Evolutionary conservation across 495 filamentous ascomycete genomes (phyloP), one percentile per base, ranked within the genome.

Genomic region (Aspergillus heteromorphus): DNA sequence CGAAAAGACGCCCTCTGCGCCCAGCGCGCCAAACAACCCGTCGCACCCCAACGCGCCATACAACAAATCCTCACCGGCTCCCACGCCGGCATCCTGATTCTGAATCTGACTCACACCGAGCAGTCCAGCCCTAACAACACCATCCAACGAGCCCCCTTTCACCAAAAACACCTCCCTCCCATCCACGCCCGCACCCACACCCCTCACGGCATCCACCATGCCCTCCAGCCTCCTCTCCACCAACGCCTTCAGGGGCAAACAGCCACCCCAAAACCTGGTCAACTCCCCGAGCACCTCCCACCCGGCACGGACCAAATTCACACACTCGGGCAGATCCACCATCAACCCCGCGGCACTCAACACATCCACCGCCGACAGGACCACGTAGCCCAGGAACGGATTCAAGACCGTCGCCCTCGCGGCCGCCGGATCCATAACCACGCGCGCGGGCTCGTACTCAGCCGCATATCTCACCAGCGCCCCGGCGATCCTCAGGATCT

Each of bases 291-390:
- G 54, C 2, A 62, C 61, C 6, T 77, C 74, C 8, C 79, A 68
- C 0, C 72, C 70, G 25, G 73, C 73, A 41, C 64, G 65, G 43
- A 78, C 76, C 47, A 80, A 66, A 6, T 71, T 66, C 45, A 80
- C 76, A 57, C 77, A 66, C 40, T 74, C 67, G 1, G 63, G 56
- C n/a, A 76, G 40, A 19, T 74, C 71, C 2, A 61, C 50, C 2
- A 63, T 58, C 29, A 62, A 58, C 6, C 65, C 71, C 9, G 57
- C 74, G 1, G 73, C 66, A 18, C 73, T 75, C 45, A 79, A 64
- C 4, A 79, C 73, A 25, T 81, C 78, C 14, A 75, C 66, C 2
- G 76, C 78, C 3, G 70, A 70, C 11, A 79, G 57, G 13, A 79
- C 70, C 11, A 72, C 55, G 31, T 74, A 78, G 7, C 71, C 74